Base-by-base conservation (phyloP, 345 rosid species). In the Salix caprea region DNA sequence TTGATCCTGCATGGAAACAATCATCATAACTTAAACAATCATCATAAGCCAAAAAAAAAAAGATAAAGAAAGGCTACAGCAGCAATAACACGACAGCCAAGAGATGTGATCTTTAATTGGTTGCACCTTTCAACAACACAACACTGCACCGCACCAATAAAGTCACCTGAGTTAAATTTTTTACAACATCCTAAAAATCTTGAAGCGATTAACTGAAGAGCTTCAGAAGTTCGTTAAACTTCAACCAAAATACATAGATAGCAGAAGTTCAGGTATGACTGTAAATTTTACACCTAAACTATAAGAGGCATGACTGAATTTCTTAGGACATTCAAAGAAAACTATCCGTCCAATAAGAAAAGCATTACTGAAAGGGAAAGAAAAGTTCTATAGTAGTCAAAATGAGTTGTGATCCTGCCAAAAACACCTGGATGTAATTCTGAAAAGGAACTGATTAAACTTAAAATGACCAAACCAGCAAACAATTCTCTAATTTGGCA, bases 1-100 rank as follows among this genome's bases (percentile, higher is more conserved):
- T 24, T 74, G 81, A 70, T 77, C 69, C 84, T 81, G 80, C 39
- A 69, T 26, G 30, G 67, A 64, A 40, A 80, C 36, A 73, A 50
- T 34, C n/a, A 67, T 60, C 37, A 44, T 15, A 54, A 72, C 19
- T 60, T 24, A 48, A 24, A 61, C 58, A 52, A 4, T 23, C n/a
- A n/a, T n/a, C n/a, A n/a, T 16, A 24, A 16, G 12, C 24, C 21
- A 50, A 52, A 50, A 52, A 18, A 50, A 18, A 54, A 10, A 18
- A 30, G 48, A 42, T 39, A 7, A 42, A 42, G 48, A 24, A 30
- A 21, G 19, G 1, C 10, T 19, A 15, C 16, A 28, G n/a, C n/a
- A 48, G 30, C 39, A 70, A 36, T n/a, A 70, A 46, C 11, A 44
- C 28, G 46, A 39, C 6, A 23, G 56, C 36, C 7, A 62, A 74